phyloP scores from a whole-genome alignment of 2,329 filamentous ascomycete species.

The Exophiala aquamarina region DNA sequence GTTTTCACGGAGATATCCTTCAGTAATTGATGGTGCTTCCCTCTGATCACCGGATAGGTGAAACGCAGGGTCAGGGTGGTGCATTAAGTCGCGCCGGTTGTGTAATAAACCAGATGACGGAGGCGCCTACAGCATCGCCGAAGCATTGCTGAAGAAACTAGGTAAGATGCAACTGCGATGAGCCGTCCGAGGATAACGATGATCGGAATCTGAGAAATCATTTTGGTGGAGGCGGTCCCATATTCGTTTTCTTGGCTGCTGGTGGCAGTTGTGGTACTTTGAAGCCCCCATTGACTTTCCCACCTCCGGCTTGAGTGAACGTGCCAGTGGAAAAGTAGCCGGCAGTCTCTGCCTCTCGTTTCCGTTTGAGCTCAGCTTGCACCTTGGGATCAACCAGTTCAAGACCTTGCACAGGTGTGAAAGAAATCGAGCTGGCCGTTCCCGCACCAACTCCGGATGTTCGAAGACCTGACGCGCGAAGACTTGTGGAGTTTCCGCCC shows the following conservation, averaged over 20 bases:
- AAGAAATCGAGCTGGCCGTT: slow-evolving; percentile 83
- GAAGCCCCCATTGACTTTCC: slow-evolving; percentile 61
- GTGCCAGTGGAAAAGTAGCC: slow-evolving; percentile 97
- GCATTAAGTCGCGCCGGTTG: too few relatives aligned
- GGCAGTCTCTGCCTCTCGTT: slow-evolving; percentile 91
- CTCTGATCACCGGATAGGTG: too few relatives aligned
- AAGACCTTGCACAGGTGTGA: slow-evolving; percentile 90
- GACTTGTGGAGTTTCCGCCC: slow-evolving; percentile 61
- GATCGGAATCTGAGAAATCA: not conserved
- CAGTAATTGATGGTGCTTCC: too few relatives aligned
- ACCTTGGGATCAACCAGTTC: slow-evolving; percentile 94
- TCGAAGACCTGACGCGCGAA: slow-evolving; percentile 77
- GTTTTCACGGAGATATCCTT: too few relatives aligned
- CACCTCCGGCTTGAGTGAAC: slow-evolving; percentile 73
- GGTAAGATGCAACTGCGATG: too few relatives aligned
- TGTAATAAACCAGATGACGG: too few relatives aligned
- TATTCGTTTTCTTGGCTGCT: slow-evolving; percentile 69
- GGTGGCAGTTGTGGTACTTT: slow-evolving; percentile 80
- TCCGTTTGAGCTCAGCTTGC: slow-evolving; percentile 81
- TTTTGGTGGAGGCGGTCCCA: slow-evolving; percentile 39
- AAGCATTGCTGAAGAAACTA: too few relatives aligned
- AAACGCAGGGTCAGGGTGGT: too few relatives aligned
- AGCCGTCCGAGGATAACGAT: too few relatives aligned
- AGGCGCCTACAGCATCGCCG: too few relatives aligned
- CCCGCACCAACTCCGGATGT: slow-evolving; percentile 79